Evolutionary conservation across 805 yeast species (phyloP), one percentile per base, ranked within the genome.

Genomic region (Sugiyamaella smithiae): DNA sequence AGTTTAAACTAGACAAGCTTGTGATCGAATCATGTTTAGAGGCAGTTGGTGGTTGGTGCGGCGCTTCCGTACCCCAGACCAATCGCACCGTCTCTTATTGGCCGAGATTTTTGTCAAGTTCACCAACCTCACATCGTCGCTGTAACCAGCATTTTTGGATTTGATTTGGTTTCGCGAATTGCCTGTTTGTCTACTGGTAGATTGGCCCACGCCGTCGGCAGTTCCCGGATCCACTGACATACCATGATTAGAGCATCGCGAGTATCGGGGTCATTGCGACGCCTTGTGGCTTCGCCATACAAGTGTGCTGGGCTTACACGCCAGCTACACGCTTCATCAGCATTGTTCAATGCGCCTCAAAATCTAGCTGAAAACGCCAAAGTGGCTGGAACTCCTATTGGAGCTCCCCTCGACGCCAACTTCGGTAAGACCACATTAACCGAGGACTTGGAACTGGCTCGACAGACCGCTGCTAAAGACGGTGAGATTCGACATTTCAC

Each of bases 401-500:
- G 69, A 40, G 46, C 57, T 46, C 68, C 68, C 32, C 42, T 51
- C 37, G 65, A 63, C 53, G 49, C 54, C 33, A 61, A 62, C 35
- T 63, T 55, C 49, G 67, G 64, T 46, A 51, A 54, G 40, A 60
- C 66, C 22, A 52, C 58, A 19, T 51, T 64, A 42, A 58, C 61
- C 35, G 68, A 65, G 56, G 68, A 66, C 46, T 56, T 65, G 40
- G 42, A 43, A 38, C 58, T 50, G 20, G 42, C 33, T 40, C 14
- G 23, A 7, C 25, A 19, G 14, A 20, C 25, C 9, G 22, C 12
- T 16, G 57, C 58, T 37, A 57, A 51, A 40, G 66, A 65, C 51
- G 56, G 57, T 50, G 76, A 85, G 66, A 82, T 87, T 63, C 81
- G 95, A 67, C 95, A 86, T 65, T 88, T 87, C 73, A 87, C 95